phyloP scores from a whole-genome alignment of 139 green algal species.

The Chlamydomonas incerta region DNA sequence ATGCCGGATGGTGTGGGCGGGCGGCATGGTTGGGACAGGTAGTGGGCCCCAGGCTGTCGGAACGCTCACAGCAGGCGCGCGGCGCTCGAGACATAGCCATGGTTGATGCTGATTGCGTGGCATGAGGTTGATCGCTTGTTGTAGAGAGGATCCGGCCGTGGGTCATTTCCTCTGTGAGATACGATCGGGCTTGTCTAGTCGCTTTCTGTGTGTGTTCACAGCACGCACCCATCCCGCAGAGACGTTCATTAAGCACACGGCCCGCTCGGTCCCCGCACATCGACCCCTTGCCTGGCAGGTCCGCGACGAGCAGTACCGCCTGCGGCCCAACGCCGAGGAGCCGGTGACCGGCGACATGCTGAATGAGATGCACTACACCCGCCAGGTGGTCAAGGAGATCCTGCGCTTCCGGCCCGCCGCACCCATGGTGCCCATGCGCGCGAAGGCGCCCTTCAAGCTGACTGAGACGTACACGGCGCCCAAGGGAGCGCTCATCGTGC shows the following conservation, averaged over 20 bases:
- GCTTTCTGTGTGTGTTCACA: no score
- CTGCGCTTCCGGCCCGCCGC: conserved; percentile 82
- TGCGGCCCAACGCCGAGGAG: conserved; percentile 66
- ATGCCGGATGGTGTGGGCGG: not conserved
- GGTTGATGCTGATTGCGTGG: no score
- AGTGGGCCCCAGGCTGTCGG: no score
- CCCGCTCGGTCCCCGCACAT: no score
- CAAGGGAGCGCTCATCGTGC: conserved; percentile 84
- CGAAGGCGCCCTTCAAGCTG: conserved; percentile 77
- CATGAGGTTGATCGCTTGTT: no score
- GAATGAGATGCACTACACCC: conserved; percentile 83
- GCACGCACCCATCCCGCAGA: no score
- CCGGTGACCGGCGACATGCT: conserved; percentile 78
- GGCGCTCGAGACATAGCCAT: no score
- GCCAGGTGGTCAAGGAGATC: conserved; percentile 78
- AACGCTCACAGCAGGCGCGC: no score
- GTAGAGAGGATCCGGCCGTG: no score
- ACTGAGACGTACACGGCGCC: conserved; percentile 78
- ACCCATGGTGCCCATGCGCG: conserved; percentile 89
- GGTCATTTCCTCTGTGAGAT: no score
- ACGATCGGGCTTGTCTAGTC: no score
- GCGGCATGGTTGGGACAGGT: not conserved
- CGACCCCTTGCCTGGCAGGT: conserved; percentile 48
- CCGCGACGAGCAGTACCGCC: conserved; percentile 69
- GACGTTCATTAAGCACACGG: no score